Evolutionary conservation across 441 rosid species (phyloP).

Genomic region (Dalechampia spathulata): DNA sequence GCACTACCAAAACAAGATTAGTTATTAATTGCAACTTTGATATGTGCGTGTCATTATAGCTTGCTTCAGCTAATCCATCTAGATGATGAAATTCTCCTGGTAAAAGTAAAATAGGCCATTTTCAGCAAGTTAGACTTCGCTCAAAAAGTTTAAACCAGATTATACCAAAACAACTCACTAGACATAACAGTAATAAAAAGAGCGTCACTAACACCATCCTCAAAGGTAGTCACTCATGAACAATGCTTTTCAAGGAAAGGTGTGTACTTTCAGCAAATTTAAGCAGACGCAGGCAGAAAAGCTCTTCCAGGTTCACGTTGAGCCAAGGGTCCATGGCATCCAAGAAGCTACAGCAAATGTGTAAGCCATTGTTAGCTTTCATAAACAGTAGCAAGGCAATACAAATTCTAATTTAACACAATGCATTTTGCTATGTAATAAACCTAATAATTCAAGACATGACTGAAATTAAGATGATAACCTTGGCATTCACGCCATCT

Average conservation of each 20-base stretch:
- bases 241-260: neutral
- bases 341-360: slow-evolving; percentile 42
- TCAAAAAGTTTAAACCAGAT: no score
- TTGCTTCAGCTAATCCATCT: no score
- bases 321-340: slow-evolving; percentile 66
- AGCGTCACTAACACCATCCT: neutral
- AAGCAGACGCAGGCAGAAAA: slow-evolving; percentile 33
- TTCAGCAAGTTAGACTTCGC: no score
- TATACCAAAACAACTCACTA: neutral
- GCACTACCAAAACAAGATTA: no score
- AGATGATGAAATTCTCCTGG: no score
- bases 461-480: slow-evolving; percentile 9
- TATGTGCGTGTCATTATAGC: no score
- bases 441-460: neutral
- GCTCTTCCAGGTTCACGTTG: slow-evolving; percentile 53
- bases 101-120: no score
- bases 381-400: neutral
- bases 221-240: neutral
- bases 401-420: no score
- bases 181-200: neutral
- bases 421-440: no score
- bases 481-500: slow-evolving; percentile 96
- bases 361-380: neutral
- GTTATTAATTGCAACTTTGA: no score
- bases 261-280: slow-evolving; percentile 1